phyloP scores from a whole-genome alignment of 345 rosid species.

The Eucalyptus regnans region DNA sequence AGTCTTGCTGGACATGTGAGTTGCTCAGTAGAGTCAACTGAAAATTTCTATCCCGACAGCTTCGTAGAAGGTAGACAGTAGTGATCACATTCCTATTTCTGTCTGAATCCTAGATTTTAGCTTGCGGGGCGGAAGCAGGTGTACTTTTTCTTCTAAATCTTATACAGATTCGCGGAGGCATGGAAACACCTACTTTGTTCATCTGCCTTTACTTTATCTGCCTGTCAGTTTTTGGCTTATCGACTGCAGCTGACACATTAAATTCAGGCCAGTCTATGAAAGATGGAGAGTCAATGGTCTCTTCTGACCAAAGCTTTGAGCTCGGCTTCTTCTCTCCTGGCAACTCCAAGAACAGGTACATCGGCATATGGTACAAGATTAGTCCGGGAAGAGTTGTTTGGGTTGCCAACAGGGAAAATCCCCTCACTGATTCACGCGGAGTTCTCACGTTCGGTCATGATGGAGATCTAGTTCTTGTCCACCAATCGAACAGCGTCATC shows the following conservation, averaged over 20 bases:
- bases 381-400: slow-evolving; percentile 5
- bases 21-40: neutral
- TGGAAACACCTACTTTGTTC: neutral
- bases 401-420: slow-evolving; percentile 32
- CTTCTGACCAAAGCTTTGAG: neutral
- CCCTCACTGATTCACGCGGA: slow-evolving; percentile 2
- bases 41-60: neutral
- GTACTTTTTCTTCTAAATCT: neutral
- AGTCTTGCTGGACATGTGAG: neutral
- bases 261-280: neutral
- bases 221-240: neutral
- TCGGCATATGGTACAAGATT: slow-evolving; percentile 28
- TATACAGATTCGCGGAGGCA: neutral
- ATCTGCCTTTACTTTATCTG: neutral
- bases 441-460: slow-evolving; percentile 1
- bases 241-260: neutral
- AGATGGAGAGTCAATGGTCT: neutral
- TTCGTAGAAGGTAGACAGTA: neutral
- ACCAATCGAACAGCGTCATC: neutral
- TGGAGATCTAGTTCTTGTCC: slow-evolving; percentile 1
- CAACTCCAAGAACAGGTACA: slow-evolving; percentile 2
- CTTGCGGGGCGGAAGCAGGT: neutral
- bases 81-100: neutral
- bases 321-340: slow-evolving; percentile 5
- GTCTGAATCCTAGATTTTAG: neutral